Evolutionary conservation across 441 rosid species (phyloP).

Genomic region (Erodium moschatum): DNA sequence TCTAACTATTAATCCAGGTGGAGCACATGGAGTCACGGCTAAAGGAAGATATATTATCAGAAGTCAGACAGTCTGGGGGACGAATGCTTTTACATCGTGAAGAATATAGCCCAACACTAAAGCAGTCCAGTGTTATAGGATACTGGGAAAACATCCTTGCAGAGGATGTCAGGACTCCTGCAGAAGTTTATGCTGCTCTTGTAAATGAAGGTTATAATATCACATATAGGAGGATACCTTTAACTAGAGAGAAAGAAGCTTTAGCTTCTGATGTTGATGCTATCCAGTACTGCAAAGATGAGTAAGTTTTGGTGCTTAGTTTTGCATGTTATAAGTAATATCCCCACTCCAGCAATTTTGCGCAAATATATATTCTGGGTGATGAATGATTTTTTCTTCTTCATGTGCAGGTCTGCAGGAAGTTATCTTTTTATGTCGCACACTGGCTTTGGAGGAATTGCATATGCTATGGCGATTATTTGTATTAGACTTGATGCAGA

Average conservation of each 20-base stretch:
- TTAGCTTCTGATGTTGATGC: conserved; percentile 93
- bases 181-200: conserved; percentile 77
- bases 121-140: conserved; percentile 76
- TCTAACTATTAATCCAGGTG: conserved; percentile 44
- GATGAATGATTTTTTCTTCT: not conserved
- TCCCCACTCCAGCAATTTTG: too few species aligned
- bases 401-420: conserved; percentile 42
- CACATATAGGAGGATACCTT: conserved; percentile 69
- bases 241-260: conserved; percentile 88
- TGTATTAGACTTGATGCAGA: conserved; percentile 67
- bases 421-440: conserved; percentile 85
- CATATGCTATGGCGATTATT: conserved; percentile 86
- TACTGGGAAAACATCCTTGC: conserved; percentile 88
- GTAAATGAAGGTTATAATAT: conserved; percentile 65
- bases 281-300: conserved; percentile 60
- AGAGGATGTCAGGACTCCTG: conserved; percentile 83
- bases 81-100: conserved; percentile 94
- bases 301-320: conserved; percentile 43
- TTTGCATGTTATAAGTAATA: too few species aligned
- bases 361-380: not conserved
- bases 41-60: conserved; percentile 83
- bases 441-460: conserved; percentile 88
- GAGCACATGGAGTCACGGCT: conserved; percentile 80
- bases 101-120: conserved; percentile 63
- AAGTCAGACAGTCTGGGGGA: conserved; percentile 65